Base-by-base conservation (phyloP, 495 filamentous ascomycete genomes). In the Aspergillus conjunctus region DNA sequence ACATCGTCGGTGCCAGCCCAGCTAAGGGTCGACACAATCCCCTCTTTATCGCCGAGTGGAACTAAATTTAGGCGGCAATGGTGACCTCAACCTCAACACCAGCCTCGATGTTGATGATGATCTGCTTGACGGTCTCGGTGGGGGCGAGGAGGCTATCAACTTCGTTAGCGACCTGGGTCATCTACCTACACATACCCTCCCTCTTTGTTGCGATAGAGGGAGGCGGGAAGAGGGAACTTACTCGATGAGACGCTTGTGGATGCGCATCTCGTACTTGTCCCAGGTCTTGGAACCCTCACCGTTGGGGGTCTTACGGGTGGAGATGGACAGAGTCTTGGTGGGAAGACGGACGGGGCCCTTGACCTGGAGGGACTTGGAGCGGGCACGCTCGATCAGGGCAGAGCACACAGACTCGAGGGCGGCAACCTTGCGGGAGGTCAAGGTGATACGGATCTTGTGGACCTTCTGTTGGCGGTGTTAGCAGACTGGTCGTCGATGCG, bases 41-140 rank as follows among this genome's bases (percentile, higher is more conserved):
- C 65, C 54, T 63, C 59, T 46, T 33, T 50, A 26, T 57, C 52
- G 50, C 56, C 53, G 58, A 64, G 61, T 63, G 56, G 53, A 60
- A 58, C 59, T n/a, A 48, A 63, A 71, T 74, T 85, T 92, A 98
- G 77, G 94, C 93, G 76, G 94, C 94, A 82, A 98, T 98, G 71
- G 94, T 98, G 68, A 98, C 94, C 86, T 98, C 94, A 71, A 98
- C 94, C 87, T 98, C 94, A 76, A 98, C 94, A 85, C 94, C 94
- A 63, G 94, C 94, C 88, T 98, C 94, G 79, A 98, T 98, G 85
- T 98, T 98, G 84, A 98, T 92, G 78, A 98, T 98, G 85, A 98
- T 98, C 86, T 97, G 92, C 88, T 98, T 98, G 78, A 98, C 94
- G 61, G 96, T 91, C 86, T 98, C 94, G 69, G 94, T 98, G 56